A percentile compares a stretch with the other conserved stretches of the same genome.
phyloP scores from a whole-genome alignment of 495 filamentous ascomycete genomes.

The Stereocaulon alpinum region DNA sequence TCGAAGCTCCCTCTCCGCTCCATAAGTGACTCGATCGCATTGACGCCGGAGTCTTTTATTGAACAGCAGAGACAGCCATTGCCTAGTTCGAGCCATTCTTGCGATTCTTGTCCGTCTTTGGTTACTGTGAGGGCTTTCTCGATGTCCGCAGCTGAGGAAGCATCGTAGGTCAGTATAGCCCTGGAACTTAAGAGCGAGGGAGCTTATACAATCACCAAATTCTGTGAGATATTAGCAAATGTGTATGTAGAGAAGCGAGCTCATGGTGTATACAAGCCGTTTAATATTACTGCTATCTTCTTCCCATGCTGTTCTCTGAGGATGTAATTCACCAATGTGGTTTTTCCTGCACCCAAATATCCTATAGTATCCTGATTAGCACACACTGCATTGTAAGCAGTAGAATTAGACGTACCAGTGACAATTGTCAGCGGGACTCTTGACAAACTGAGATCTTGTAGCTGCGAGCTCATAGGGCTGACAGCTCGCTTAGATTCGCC shows the following conservation, averaged over 20 bases:
- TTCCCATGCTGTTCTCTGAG: conserved; percentile 89
- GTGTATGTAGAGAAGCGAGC: neutral
- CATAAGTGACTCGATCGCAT: conserved; percentile 94
- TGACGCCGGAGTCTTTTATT: conserved; percentile 88
- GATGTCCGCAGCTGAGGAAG: conserved; percentile 65
- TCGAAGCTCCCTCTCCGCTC: conserved; percentile 87
- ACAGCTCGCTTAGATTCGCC: neutral
- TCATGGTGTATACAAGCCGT: conserved; percentile 46
- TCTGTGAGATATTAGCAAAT: conserved; percentile 39
- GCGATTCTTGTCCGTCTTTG: conserved; percentile 71
- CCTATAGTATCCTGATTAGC: conserved; percentile 29
- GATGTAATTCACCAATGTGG: conserved; percentile 91
- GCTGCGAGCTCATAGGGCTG: conserved; percentile 24
- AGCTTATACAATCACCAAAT: conserved; percentile 81
- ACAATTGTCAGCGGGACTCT: conserved; percentile 92
- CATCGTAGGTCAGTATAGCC: neutral
- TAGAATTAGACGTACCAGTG: conserved; percentile 48
- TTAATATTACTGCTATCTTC: conserved; percentile 94
- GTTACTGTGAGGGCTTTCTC: conserved; percentile 88
- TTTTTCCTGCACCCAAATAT: conserved; percentile 92
- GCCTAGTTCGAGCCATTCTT: conserved; percentile 91
- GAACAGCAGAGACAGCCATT: conserved; percentile 99
- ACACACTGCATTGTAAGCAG: neutral
- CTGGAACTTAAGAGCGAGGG: neutral
- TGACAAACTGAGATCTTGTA: conserved; percentile 38